Conservation (phyloP, 1,284 basidiomycete genomes). For the Neolentinus lepideus region DNA sequence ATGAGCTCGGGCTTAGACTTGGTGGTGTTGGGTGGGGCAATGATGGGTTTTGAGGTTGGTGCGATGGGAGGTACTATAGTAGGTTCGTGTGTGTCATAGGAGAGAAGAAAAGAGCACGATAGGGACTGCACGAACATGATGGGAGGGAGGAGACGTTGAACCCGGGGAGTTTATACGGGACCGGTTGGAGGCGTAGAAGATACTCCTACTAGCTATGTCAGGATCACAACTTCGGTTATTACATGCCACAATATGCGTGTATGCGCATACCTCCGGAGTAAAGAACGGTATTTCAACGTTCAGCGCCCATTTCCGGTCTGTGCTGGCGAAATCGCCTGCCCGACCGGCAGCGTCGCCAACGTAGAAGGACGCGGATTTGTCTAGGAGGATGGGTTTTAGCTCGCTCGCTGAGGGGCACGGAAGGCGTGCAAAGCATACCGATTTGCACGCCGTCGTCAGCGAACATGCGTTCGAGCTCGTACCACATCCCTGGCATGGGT, state of each 20-base stretch:
- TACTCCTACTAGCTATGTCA: constrained; percentile 49
- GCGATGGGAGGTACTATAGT: constrained; percentile 44
- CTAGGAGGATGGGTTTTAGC: constrained; percentile 39
- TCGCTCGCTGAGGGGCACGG: background rate
- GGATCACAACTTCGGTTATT: background rate
- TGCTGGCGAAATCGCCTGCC: constrained; percentile 63
- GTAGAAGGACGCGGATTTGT: constrained; percentile 63
- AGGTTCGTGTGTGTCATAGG: no score
- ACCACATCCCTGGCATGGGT: constrained; percentile 86
- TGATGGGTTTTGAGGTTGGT: constrained; percentile 56
- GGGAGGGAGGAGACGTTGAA: constrained; percentile 51
- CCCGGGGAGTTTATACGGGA: constrained; percentile 43
- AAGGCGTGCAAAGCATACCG: constrained; percentile 33
- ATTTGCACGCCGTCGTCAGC: constrained; percentile 51
- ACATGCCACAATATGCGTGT: constrained; percentile 2
- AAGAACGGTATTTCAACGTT: constrained; percentile 70
- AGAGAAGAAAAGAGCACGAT: no score
- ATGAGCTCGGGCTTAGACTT: constrained; percentile 53
- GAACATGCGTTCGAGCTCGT: constrained; percentile 60
- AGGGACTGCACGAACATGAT: constrained; percentile 24
- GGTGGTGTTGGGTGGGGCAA: constrained; percentile 32
- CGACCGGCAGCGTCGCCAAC: constrained; percentile 92
- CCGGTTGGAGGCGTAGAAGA: constrained; percentile 55
- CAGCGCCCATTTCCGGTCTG: constrained; percentile 81
- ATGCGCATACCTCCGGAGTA: constrained; percentile 55